These are phyloP conservation scores for Aspergillus proliferans DNA, from an alignment of 2,329 filamentous ascomycete genomes.

Conservation along the genomic window DNA sequence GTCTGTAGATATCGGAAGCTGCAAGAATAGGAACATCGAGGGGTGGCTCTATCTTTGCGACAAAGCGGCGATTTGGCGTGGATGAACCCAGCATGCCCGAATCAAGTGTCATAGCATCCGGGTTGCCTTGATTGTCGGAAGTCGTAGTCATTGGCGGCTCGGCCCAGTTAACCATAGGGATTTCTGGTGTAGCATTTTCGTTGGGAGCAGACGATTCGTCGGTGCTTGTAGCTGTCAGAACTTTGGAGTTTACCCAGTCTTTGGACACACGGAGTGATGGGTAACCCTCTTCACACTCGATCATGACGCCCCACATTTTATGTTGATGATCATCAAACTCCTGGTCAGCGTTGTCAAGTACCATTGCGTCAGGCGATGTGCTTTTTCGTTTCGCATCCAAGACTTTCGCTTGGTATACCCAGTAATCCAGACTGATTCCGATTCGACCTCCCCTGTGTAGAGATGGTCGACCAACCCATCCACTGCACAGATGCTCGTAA, in stretches of 20 bases:
- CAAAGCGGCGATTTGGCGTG: conserved; percentile 39
- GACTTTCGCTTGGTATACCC: conserved; percentile 32
- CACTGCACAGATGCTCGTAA: conserved; percentile 37
- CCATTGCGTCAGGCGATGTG: conserved; percentile 26
- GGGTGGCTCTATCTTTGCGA: conserved; percentile 37
- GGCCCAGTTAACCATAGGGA: conserved; percentile 31
- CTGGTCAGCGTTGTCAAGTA: conserved; percentile 21
- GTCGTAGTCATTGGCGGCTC: conserved; percentile 34
- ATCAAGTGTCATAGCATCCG: conserved; percentile 33
- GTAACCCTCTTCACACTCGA: conserved; percentile 42
- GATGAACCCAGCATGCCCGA: conserved; percentile 31
- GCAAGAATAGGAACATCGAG: conserved; percentile 38
- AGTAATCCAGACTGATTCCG: conserved; percentile 39
- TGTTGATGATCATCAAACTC: conserved; percentile 14
- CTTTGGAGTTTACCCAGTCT: conserved; percentile 36
- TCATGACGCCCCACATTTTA: conserved; percentile 30
- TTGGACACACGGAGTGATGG: conserved; percentile 40
- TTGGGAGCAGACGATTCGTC: conserved; percentile 17
- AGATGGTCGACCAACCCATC: conserved; percentile 36
- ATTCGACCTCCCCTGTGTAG: conserved; percentile 35
- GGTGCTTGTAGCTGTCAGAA: conserved; percentile 24
- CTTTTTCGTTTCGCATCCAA: conserved; percentile 24
- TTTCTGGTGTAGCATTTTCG: conserved; percentile 17
- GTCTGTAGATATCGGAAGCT: conserved; percentile 36
- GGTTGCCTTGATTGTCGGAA: conserved; percentile 25